phyloP scores from a whole-genome alignment of 208 protist genomes.

The Novymonas esmeraldas region DNA sequence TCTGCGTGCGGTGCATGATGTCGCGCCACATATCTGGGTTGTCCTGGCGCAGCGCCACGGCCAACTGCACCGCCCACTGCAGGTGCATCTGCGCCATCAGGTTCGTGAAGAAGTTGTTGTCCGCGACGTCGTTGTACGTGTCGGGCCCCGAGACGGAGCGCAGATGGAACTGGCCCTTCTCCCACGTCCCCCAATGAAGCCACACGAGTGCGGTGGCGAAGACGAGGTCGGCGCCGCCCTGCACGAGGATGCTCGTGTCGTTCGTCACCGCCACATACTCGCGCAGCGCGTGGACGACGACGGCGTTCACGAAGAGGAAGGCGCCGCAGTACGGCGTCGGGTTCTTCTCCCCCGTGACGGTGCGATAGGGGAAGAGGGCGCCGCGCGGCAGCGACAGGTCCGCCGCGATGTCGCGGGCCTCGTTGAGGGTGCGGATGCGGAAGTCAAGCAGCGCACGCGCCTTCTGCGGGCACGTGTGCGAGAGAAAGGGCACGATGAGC shows the following conservation, averaged over 20 bases:
- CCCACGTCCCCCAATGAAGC: constrained; percentile 88
- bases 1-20: constrained; percentile 63
- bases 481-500: constrained; percentile 82
- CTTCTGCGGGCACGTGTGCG: constrained; percentile 74
- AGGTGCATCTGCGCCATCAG: constrained; percentile 88
- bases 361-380: constrained; percentile 84
- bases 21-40: constrained; percentile 58
- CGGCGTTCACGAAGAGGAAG: constrained; percentile 87
- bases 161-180: constrained; percentile 82
- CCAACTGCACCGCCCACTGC: constrained; percentile 80
- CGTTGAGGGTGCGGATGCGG: constrained; percentile 76
- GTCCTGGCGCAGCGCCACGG: constrained; percentile 51
- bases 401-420: constrained; percentile 70
- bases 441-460: constrained; percentile 85
- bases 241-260: constrained; percentile 74
- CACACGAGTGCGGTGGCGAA: constrained; percentile 83
- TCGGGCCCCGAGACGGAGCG: constrained; percentile 87
- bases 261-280: constrained; percentile 85
- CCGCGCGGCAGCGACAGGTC: constrained; percentile 86
- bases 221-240: constrained; percentile 83
- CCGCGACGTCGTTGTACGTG: constrained; percentile 81
- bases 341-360: constrained; percentile 81
- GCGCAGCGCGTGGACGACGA: constrained; percentile 77
- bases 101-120: constrained; percentile 94
- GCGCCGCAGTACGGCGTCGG: constrained; percentile 70